Evolutionary conservation across 1,284 basidiomycete species (phyloP), one percentile per base, ranked within the genome.

Genomic region (Neolentinus lepideus): DNA sequence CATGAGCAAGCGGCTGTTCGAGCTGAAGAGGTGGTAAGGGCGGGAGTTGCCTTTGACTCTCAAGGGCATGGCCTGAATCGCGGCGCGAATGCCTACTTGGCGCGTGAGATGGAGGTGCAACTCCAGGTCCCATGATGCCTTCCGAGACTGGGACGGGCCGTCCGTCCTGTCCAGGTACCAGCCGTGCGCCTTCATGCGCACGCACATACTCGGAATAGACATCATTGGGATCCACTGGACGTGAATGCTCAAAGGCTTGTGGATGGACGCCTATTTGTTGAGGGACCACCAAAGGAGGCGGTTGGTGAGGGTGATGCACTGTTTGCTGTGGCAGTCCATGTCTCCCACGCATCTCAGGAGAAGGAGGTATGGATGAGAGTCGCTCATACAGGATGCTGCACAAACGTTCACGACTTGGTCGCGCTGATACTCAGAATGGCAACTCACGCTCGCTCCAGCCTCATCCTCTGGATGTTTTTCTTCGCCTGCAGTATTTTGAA

Each of bases 401-500:
- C 51, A 55, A 51, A 29, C 56, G 43, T 43, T 46, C 51, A 24
- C 36, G 45, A 52, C 56, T 47, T 33, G 57, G 58, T 45, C 54
- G 33, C 33, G 54, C 48, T 24, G 38, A 50, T 55, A 54, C 54
- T 33, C 55, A 61, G 59, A 58, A 25, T 59, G 47, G 50, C 57
- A 56, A 83, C 90, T 75, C 65, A 94, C 92, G 92, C 90, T 74
- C 92, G 77, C 69, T 95, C 92, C 57, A 95, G 77, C 67, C 91
- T 87, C 80, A 94, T 86, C 46, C 92, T 80, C 67, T 93, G 90
- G 55, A 95, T 92, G 64, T 85, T 89, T 63, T 87, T 84, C 70
- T 91, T 94, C 50, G 90, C 84, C 63, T 88, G 78, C 21, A 92
- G 74, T 45, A 93, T 83, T 71, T 90, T 89, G 75, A 87, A 82